Percentiles rank a stretch among this genome's conserved stretches.
Conservation (phyloP, 768 basidiomycete genomes). For the Tulasnella sp. region DNA sequence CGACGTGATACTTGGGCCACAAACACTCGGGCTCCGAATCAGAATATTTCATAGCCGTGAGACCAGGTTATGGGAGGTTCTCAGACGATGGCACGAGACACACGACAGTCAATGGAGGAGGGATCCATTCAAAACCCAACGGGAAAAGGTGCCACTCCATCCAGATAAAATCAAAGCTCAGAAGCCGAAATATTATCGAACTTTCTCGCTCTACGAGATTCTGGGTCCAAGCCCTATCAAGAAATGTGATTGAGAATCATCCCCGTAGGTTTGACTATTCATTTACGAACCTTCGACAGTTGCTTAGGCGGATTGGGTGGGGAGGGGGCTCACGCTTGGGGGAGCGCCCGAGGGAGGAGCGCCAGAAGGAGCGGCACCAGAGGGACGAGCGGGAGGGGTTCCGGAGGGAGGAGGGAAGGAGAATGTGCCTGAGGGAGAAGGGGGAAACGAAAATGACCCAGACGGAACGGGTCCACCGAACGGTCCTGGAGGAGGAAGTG, state of each 20-base stretch:
- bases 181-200: neutral
- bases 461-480: neutral
- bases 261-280: neutral
- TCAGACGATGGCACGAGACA: no score
- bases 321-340: neutral
- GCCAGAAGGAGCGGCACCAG: neutral
- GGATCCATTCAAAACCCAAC: neutral
- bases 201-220: neutral
- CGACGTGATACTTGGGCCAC: no score
- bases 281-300: neutral
- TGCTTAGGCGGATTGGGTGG: neutral
- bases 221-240: neutral
- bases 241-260: neutral
- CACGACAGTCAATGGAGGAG: no score
- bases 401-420: neutral
- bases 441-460: neutral
- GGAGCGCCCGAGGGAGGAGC: neutral
- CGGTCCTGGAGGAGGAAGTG: neutral
- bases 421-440: neutral
- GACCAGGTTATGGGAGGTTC: no score
- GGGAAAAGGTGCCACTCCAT: neutral
- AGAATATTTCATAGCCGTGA: no score
- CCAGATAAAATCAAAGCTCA: neutral
- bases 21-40: no score
- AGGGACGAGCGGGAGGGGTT: neutral